Percentiles rank a stretch among this genome's conserved stretches.
Conservation (phyloP, 2,329 filamentous ascomycete genomes). For the Didymellaceae sp. region DNA sequence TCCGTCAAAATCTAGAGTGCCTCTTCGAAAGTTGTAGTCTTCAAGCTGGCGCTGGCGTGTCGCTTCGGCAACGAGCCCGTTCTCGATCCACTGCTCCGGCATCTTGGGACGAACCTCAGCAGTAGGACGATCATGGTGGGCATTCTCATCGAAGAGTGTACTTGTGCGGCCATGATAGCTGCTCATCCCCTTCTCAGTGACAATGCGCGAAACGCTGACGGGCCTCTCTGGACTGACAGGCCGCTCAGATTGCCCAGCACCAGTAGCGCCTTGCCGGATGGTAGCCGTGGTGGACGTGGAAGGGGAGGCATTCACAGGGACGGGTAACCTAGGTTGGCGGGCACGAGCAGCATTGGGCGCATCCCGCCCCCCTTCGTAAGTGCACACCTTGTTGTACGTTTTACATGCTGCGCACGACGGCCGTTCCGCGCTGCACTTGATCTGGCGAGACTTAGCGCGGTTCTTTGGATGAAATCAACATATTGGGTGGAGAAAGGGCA, state of each 20-base stretch:
- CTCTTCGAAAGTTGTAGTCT: conserved; percentile 53
- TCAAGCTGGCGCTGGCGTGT: conserved; percentile 59
- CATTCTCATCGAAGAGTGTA: conserved; percentile 54
- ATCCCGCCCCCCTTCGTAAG: conserved; percentile 40
- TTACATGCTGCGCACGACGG: conserved; percentile 56
- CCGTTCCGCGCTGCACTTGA: conserved; percentile 58
- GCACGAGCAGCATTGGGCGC: conserved; percentile 26
- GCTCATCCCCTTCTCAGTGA: conserved; percentile 48
- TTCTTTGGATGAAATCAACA: too few relatives aligned
- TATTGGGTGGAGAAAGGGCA: not conserved
- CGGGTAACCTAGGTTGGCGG: conserved; percentile 1
- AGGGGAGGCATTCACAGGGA: not conserved
- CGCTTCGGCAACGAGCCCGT: conserved; percentile 56
- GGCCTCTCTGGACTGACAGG: too few relatives aligned
- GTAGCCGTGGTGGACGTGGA: not conserved
- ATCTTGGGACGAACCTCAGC: conserved; percentile 26
- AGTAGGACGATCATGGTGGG: conserved; percentile 20
- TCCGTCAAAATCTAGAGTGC: conserved; percentile 62
- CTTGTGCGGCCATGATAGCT: conserved; percentile 60
- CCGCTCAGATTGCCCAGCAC: too few relatives aligned
- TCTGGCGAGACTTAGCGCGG: conserved; percentile 37
- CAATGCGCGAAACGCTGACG: conserved; percentile 45
- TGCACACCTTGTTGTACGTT: conserved; percentile 54
- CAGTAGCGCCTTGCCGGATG: not conserved
- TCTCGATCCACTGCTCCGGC: conserved; percentile 52